Evolutionary conservation across 2,329 filamentous ascomycete species (phyloP).

Genomic region (Fusarium newnesense): DNA sequence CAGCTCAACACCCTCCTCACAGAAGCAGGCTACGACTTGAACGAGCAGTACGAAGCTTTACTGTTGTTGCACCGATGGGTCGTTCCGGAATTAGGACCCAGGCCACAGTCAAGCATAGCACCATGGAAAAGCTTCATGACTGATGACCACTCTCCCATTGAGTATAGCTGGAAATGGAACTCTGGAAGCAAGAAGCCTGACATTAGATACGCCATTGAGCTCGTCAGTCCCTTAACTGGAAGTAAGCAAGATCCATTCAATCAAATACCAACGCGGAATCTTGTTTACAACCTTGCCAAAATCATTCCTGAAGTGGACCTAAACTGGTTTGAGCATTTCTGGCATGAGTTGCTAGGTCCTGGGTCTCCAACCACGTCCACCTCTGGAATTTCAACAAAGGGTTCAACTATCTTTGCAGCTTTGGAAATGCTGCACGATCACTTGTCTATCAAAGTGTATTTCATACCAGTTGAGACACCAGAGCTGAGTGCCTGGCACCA

Average conservation of each 20-base stretch:
- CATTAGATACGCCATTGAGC: not conserved
- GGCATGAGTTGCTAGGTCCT: not conserved
- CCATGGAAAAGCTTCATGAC: conserved; percentile 1
- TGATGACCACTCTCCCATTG: not conserved
- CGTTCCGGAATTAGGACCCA: not conserved
- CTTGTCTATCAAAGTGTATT: not conserved
- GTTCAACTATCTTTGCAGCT: not conserved
- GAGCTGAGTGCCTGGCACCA: not conserved
- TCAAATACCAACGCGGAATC: not conserved
- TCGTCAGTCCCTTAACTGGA: not conserved
- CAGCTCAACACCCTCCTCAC: not conserved
- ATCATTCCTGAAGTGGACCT: not conserved
- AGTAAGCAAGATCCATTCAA: not conserved
- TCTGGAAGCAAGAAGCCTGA: not conserved
- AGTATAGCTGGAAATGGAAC: conserved; percentile 12
- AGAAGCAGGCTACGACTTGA: not conserved
- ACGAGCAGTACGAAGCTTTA: not conserved
- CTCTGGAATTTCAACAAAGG: not conserved
- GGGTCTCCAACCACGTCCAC: not conserved
- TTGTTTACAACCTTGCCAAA: not conserved
- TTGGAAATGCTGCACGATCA: not conserved
- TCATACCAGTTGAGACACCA: not conserved
- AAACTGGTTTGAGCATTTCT: conserved; percentile 4
- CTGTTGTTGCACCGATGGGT: not conserved
- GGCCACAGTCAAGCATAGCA: not conserved